Base-by-base conservation (phyloP, 306 rosid species). In the Clitoria ternatea region DNA sequence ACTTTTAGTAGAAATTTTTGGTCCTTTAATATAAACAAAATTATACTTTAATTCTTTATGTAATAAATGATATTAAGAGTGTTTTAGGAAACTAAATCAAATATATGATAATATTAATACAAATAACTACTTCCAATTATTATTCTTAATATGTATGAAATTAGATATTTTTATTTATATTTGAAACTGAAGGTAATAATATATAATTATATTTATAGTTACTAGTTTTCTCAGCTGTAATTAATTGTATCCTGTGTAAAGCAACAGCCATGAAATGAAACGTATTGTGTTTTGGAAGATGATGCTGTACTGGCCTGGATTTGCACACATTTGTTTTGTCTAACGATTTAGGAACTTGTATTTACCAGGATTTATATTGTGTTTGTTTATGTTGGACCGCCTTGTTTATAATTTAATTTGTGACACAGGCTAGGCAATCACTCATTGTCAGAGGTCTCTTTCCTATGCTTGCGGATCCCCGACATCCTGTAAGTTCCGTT, bases 401-500 rank as follows among this genome's bases (percentile, higher is more conserved):
- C 64, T 45, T 48, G 35, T 62, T 69, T 40, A 53, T 24, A 33
- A 49, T 69, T 77, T 13, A 26, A 11, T 72, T 15, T 72, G 10
- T 82, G 83, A 60, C 35, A 9, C 86, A 91, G 97, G 99, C 99
- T 61, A 91, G 99, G 82, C 99, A 95, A 61, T 91, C 99, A 22
- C 97, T 91, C 47, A 73, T 95, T 64, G 92, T 95, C 7, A 89
- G 99, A 80, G 97, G 99, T 37, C 97, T 95, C 68, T 95, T 91
- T 86, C 97, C 97, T 61, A 80, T 91, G 92, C 99, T 95, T 72
- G 99, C 97, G 52, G 99, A 95, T 85, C 99, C 97, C 39, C 86
- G 96, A 67, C 99, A 95, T 78, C 97, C 99, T 29, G 99, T 95
- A 85, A 88, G 98, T 82, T 40, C 22, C 39, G n/a, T 54, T 26